These are phyloP conservation scores for Rhinocladiella mackenziei DNA, from an alignment of 2,329 filamentous ascomycete genomes.

Conservation along the genomic window DNA sequence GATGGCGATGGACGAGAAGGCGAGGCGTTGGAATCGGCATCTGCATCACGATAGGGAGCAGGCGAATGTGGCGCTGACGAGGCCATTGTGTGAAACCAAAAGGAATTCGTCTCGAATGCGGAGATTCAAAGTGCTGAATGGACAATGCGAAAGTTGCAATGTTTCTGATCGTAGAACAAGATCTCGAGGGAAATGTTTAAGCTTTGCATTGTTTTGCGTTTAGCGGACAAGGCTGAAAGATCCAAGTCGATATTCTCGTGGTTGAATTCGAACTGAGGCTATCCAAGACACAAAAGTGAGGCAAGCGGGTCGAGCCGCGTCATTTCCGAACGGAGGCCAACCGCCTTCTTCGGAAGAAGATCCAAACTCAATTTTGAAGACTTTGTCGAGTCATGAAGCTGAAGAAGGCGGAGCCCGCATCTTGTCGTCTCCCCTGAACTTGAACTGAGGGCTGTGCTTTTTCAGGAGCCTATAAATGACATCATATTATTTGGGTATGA, in stretches of 20 bases:
- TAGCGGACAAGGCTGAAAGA: constrained; percentile 6
- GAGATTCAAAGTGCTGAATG: too few relatives aligned
- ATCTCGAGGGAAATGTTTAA: background rate
- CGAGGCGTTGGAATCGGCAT: constrained; percentile 15
- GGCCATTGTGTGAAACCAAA: constrained; percentile 11
- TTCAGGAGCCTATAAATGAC: constrained; percentile 4
- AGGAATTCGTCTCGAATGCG: too few relatives aligned
- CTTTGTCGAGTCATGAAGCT: background rate
- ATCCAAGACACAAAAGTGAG: too few relatives aligned
- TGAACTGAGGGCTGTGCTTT: constrained; percentile 4
- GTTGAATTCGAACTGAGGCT: too few relatives aligned
- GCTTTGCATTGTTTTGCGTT: constrained; percentile 1
- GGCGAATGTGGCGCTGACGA: constrained; percentile 21
- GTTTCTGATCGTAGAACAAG: too few relatives aligned
- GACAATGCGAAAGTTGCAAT: too few relatives aligned
- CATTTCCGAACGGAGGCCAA: too few relatives aligned
- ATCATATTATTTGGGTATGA: constrained; percentile 3
- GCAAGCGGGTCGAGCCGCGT: too few relatives aligned
- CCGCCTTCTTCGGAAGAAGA: too few relatives aligned
- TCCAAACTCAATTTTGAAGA: background rate
- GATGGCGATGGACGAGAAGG: constrained; percentile 16
- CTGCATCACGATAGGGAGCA: constrained; percentile 6
- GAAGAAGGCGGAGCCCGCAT: constrained; percentile 3
- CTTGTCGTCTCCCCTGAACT: background rate
- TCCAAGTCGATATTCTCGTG: too few relatives aligned